Evolutionary conservation across 1,284 basidiomycete genomes (phyloP), one percentile per base, ranked within the genome.

Genomic region (Cryptococcus sp.): DNA sequence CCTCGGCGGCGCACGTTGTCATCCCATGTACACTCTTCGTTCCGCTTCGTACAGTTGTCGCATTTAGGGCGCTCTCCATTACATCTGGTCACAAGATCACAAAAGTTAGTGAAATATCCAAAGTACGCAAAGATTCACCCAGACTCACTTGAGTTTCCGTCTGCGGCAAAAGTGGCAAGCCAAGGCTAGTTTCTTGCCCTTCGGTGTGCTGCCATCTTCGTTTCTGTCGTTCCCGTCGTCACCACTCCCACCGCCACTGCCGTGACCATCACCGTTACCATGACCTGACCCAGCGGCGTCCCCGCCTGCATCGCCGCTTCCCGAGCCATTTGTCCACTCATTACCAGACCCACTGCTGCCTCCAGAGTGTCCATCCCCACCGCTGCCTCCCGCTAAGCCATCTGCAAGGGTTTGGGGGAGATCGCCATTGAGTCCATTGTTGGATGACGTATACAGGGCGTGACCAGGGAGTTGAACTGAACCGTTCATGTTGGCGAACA

Each of bases 151-250:
- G 52, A 79, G 70, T 59, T 79, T 79, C 39, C 78, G 63, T 23
- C 77, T 69, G 19, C 78, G 67, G 52, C 78, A 79, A 58, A 79
- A 79, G 59, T 79, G 78, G 62, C 78, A 79, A 3, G 78, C 78
- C 8, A 79, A 55, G n/a, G 71, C 60, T 11, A 76, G 64, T 63
- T 78, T 78, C 59, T 73, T 75, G 23, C 54, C 53, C 46, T 50
- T 61, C 25, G 40, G 29, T 23, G 11, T 29, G 43, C 20, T 41
- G 16, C 51, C 50, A 37, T 48, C 55, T 13, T 34, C 29, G 20
- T 25, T 25, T 41, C 15, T n/a, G 19, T 45, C 55, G 25, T 44
- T 25, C 41, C 40, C 56, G 38, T 43, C 41, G n/a, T 41, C 49
- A 25, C 40, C 49, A 17, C 49, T 29, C 11, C 44, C 50, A 46